Conservation (phyloP, 331 rosid species). For the Malus hybrid region DNA sequence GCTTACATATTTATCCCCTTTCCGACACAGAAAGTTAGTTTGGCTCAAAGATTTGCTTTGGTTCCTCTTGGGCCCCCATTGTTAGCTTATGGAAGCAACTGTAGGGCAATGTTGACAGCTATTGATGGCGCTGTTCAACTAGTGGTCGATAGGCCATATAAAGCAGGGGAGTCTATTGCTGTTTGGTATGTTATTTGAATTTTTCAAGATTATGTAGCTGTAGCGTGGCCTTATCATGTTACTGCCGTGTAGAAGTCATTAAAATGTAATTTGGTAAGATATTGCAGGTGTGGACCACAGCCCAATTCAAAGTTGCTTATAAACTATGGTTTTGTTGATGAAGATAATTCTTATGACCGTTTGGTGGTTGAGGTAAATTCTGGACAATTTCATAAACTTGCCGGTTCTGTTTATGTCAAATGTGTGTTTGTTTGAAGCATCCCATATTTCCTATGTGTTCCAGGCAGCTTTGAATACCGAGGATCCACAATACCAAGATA, state of each 20-base stretch:
- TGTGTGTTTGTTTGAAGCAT: slow-evolving; percentile 16
- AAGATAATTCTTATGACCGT: slow-evolving; percentile 71
- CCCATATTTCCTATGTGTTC: slow-evolving; percentile 7
- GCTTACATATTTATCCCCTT: background rate
- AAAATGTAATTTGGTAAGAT: slow-evolving; percentile 3
- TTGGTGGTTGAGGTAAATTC: slow-evolving; percentile 58
- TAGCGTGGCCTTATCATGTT: background rate
- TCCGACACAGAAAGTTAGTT: slow-evolving; percentile 75
- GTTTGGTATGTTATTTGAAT: slow-evolving; percentile 58
- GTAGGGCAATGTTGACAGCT: slow-evolving; percentile 89
- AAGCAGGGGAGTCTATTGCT: slow-evolving; percentile 84
- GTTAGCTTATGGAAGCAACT: slow-evolving; percentile 76
- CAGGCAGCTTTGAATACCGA: slow-evolving; percentile 92
- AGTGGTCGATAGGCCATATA: slow-evolving; percentile 78
- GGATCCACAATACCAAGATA: slow-evolving; percentile 95
- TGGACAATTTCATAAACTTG: slow-evolving; percentile 6
- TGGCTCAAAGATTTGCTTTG: slow-evolving; percentile 96
- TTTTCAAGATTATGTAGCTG: slow-evolving; percentile 10
- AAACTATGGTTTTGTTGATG: slow-evolving; percentile 94
- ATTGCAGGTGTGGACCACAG: slow-evolving; percentile 97
- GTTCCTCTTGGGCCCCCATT: slow-evolving; percentile 98
- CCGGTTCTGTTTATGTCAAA: slow-evolving; percentile 11
- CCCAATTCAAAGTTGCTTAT: slow-evolving; percentile 85
- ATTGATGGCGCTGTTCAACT: slow-evolving; percentile 72
- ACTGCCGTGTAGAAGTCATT: background rate